Percentiles rank a stretch among this genome's conserved stretches.
phyloP scores from a whole-genome alignment of 768 basidiomycete species.

The Sutorius australiensis region DNA sequence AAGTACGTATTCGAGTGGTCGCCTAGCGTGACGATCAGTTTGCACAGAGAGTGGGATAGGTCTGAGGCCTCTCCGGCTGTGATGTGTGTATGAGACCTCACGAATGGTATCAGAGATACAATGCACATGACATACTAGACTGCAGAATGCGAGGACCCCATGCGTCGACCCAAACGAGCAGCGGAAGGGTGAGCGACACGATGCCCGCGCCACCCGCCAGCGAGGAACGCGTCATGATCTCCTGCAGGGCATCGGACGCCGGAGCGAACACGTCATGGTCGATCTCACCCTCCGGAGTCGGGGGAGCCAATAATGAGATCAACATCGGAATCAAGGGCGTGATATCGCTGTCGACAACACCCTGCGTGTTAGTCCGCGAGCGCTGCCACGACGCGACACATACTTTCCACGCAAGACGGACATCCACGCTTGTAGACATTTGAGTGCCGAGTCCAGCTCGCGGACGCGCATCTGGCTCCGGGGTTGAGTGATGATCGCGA shows the following conservation, averaged over 20 bases:
- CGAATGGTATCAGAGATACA: neutral
- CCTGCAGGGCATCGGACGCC: constrained; percentile 69
- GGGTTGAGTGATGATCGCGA: constrained; percentile 47
- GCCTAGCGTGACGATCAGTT: constrained; percentile 74
- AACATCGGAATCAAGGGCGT: constrained; percentile 67
- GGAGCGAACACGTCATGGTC: constrained; percentile 57
- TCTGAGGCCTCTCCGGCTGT: constrained; percentile 40
- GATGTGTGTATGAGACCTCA: neutral
- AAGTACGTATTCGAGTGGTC: constrained; percentile 84
- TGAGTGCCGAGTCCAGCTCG: constrained; percentile 68
- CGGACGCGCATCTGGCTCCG: constrained; percentile 26
- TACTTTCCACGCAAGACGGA: constrained; percentile 64
- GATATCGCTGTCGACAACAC: constrained; percentile 48
- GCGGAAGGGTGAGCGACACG: constrained; percentile 75
- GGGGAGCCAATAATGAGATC: constrained; percentile 41
- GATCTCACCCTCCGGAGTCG: constrained; percentile 28
- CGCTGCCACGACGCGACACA: constrained; percentile 17
- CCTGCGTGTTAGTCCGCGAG: neutral
- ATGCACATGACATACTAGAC: constrained; percentile 35
- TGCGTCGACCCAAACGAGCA: constrained; percentile 72
- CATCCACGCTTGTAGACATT: constrained; percentile 85
- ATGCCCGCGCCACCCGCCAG: constrained; percentile 67
- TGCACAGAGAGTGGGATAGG: constrained; percentile 69
- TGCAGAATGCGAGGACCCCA: constrained; percentile 48
- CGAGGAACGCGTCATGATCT: constrained; percentile 72